Percentiles rank a stretch among this genome's conserved stretches.
These are phyloP conservation scores for Tulasnella sp. DNA, from an alignment of 768 basidiomycete species.

Conservation along the genomic window DNA sequence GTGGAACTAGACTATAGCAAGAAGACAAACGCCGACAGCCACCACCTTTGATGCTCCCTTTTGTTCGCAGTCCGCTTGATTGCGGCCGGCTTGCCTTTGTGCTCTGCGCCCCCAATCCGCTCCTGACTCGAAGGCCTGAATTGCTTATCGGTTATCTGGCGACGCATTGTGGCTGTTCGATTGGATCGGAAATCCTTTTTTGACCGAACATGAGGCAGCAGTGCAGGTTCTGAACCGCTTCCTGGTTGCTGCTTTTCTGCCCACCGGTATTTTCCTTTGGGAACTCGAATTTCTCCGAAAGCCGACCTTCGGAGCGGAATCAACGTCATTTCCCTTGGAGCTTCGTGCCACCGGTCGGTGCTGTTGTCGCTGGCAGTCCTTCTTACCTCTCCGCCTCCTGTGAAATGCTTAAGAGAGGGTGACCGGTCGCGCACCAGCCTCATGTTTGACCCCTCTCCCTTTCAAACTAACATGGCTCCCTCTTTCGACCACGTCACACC, in stretches of 20 bases:
- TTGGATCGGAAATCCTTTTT: neutral
- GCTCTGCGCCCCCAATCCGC: neutral
- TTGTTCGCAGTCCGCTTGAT: neutral
- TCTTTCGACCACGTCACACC: neutral
- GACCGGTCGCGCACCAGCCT: neutral
- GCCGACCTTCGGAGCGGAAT: neutral
- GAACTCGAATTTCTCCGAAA: constrained; percentile 4
- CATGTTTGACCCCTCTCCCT: neutral
- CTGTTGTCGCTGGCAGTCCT: neutral
- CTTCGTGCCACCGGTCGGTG: neutral
- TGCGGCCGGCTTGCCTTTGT: neutral
- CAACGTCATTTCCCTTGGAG: constrained; percentile 6
- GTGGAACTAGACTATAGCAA: neutral
- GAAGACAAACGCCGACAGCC: constrained; percentile 7
- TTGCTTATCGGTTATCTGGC: constrained; percentile 13
- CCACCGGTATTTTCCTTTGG: neutral
- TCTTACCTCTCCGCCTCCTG: neutral
- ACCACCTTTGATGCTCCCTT: neutral
- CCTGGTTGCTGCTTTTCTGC: neutral
- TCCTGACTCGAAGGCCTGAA: constrained; percentile 13
- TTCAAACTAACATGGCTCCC: neutral
- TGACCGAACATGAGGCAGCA: constrained; percentile 3
- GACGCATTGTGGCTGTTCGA: neutral
- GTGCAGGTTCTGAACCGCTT: constrained; percentile 11
- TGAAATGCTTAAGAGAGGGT: neutral